A percentile compares a stretch with the other conserved stretches of the same genome.
Conservation (phyloP, 106 monocot genomes). For the Agapanthus africanus region DNA sequence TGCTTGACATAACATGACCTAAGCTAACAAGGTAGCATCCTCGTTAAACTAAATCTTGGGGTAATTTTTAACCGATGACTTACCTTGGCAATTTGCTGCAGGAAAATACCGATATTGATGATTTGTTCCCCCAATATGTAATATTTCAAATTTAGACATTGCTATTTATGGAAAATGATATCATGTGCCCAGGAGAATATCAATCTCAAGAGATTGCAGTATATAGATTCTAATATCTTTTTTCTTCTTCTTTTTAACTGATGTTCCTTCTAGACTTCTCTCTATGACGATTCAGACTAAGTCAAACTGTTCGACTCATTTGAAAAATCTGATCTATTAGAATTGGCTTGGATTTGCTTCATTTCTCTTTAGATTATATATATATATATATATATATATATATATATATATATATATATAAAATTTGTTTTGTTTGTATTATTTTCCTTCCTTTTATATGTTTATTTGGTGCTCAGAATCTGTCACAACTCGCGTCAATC, state of each 20-base stretch:
- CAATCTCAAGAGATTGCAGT: neutral
- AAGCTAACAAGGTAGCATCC: neutral
- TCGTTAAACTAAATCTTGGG: neutral
- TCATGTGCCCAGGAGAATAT: neutral
- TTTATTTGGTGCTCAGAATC: constrained; percentile 49
- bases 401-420: too few species aligned
- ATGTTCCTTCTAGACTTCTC: neutral
- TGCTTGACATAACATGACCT: too few species aligned
- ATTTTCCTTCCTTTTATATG: neutral
- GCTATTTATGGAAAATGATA: neutral
- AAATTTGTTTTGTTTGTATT: too few species aligned
- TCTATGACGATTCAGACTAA: neutral
- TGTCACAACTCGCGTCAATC: constrained; percentile 93
- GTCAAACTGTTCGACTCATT: too few species aligned
- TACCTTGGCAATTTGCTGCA: too few species aligned
- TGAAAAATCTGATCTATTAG: too few species aligned
- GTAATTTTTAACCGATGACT: neutral
- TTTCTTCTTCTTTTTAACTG: too few species aligned
- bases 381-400: too few species aligned
- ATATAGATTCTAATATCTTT: too few species aligned
- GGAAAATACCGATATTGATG: too few species aligned
- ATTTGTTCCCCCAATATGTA: neutral
- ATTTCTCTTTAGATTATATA: neutral
- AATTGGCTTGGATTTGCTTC: too few species aligned
- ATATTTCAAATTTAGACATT: neutral